Evolutionary conservation across 2,329 filamentous ascomycete genomes (phyloP), one percentile per base, ranked within the genome.

Genomic region (Cladosporium sphaerospermum): DNA sequence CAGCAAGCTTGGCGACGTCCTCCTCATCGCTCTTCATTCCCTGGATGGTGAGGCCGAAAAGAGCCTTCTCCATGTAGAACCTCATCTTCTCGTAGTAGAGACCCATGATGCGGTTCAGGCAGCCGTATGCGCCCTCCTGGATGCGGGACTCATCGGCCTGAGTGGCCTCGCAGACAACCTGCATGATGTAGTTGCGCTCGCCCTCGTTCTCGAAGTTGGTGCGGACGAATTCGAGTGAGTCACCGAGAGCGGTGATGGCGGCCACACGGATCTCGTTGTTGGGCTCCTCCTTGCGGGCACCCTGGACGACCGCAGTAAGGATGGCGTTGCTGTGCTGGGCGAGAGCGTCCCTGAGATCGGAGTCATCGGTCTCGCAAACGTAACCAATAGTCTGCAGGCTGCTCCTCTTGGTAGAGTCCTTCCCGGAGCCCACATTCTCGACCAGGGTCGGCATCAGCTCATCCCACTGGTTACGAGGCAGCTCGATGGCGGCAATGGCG

Each of bases 101-200:
- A 56, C 82, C 88, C 93, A 99, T 99, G 72, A 99, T 97, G 66
- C 93, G 85, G 81, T 99, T 99, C 62, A 99, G 77, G 71, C 93
- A 97, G 64, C 93, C 93, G 70, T 96, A 99, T 41, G 93, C 89
- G 57, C 90, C 91, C 70, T 96, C 89, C 73, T 97, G 91, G 71
- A 99, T 95, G 68, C 90, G 83, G 55, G 81, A 82, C 71, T 99
- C 93, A 1, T 87, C 80, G 63, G 92, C 90, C 75, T 99, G 93
- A 52, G 93, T 99, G 63, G 93, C 93, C 78, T 99, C 93, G 75
- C 93, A 99, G 66, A 99, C 89, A 61, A 99, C 93, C 77, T 99
- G 93, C 93, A 99, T 99, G 68, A 99, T 99, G 78, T 97, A 99
- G 77, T 99, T 99, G 62, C 93, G 86, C 79, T 99, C 93, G 65